Conservation (phyloP, 768 basidiomycete genomes). For the Lactarius quietus region DNA sequence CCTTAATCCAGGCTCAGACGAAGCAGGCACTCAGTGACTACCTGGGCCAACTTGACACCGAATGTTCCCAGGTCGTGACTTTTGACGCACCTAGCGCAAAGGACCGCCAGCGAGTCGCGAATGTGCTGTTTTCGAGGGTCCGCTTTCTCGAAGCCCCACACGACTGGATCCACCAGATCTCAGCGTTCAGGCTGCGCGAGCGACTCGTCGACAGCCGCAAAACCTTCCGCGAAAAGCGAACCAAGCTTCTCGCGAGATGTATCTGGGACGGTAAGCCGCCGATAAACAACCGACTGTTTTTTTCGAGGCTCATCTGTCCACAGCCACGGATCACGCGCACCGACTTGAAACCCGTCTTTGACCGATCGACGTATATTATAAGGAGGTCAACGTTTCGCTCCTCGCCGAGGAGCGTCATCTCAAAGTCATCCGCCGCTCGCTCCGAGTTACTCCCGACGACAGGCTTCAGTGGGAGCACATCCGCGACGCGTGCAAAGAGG, state of each 20-base stretch:
- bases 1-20: no score
- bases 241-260: neutral
- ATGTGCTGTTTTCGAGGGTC: conserved; percentile 13
- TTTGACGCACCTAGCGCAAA: conserved; percentile 5
- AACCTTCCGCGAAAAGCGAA: neutral
- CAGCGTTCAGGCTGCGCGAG: neutral
- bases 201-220: conserved; percentile 8
- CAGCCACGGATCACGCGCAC: neutral
- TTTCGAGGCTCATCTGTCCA: neutral
- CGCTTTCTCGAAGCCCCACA: conserved; percentile 2
- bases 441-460: no score
- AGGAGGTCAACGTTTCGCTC: no score
- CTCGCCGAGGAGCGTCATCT: no score
- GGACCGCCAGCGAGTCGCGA: neutral
- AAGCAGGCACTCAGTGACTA: no score
- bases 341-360: conserved; percentile 1
- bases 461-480: no score
- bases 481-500: no score
- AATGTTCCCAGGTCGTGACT: neutral
- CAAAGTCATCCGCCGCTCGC: no score
- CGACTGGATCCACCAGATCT: neutral
- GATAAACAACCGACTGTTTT: no score
- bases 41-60: conserved; percentile 19
- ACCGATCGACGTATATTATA: conserved; percentile 14
- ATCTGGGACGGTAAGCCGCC: conserved; percentile 4